These are phyloP conservation scores for Niebla homalea DNA, from an alignment of 495 filamentous ascomycete genomes.

Conservation along the genomic window DNA sequence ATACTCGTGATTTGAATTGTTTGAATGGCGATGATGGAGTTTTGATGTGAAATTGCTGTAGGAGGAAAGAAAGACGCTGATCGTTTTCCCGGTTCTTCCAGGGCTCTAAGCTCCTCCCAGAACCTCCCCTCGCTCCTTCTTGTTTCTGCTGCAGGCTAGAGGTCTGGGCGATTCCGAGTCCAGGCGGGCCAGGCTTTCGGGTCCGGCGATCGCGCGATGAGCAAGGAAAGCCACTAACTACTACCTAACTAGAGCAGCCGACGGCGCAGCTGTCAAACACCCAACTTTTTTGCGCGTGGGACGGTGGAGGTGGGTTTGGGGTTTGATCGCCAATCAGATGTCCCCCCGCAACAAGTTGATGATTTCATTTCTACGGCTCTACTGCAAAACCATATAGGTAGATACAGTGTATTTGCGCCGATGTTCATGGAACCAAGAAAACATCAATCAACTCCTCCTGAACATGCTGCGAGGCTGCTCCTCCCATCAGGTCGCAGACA, in stretches of 20 bases:
- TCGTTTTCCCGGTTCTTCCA: neutral
- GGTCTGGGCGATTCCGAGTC: conserved; percentile 4
- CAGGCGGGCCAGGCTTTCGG: conserved; percentile 12
- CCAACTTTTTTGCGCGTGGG: too few relatives aligned
- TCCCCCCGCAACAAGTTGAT: too few relatives aligned
- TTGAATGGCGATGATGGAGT: neutral
- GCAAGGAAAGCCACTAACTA: neutral
- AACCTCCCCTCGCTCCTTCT: neutral
- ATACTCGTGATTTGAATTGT: neutral
- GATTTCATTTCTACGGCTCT: too few relatives aligned
- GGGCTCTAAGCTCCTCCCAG: neutral
- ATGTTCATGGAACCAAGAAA: too few relatives aligned
- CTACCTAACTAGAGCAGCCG: conserved; percentile 3
- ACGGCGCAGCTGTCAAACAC: too few relatives aligned
- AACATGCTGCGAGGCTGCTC: too few relatives aligned
- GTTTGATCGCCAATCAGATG: too few relatives aligned
- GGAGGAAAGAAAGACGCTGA: neutral
- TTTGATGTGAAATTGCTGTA: neutral
- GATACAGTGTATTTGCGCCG: too few relatives aligned
- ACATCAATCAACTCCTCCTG: too few relatives aligned
- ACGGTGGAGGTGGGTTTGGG: too few relatives aligned
- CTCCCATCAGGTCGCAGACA: too few relatives aligned
- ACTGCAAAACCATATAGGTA: too few relatives aligned
- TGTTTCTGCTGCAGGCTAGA: neutral
- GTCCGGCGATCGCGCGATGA: conserved; percentile 13